phyloP scores from a whole-genome alignment of 805 yeast genomes.

The Ogataea polymorpha region DNA sequence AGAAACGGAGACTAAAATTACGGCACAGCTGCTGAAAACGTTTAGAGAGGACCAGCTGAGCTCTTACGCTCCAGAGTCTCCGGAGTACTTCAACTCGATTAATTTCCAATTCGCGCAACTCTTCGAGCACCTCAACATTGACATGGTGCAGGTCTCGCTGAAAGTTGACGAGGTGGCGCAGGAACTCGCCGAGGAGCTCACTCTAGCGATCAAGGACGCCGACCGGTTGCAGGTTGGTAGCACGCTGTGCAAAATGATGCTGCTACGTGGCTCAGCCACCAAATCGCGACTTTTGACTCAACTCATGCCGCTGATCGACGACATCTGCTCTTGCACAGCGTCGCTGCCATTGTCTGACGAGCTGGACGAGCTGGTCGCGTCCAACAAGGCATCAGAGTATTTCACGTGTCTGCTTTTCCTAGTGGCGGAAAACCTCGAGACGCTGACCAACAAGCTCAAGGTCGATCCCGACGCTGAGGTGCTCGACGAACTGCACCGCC shows the following conservation, averaged over 20 bases:
- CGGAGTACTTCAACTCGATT: constrained; percentile 21
- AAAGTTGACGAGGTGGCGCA: constrained; percentile 19
- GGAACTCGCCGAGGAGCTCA: constrained; percentile 12
- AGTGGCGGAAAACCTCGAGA: constrained; percentile 16
- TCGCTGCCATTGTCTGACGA: background rate
- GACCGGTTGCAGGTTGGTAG: constrained; percentile 7
- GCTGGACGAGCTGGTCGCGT: background rate
- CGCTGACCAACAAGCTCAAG: constrained; percentile 9
- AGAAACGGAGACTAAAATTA: constrained; percentile 6
- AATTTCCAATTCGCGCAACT: constrained; percentile 18
- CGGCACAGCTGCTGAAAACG: constrained; percentile 13
- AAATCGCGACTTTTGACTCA: constrained; percentile 4
- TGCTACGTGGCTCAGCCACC: constrained; percentile 5
- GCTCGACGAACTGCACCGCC: constrained; percentile 12
- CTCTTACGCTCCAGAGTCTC: constrained; percentile 7
- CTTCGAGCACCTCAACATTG: constrained; percentile 16
- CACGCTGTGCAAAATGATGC: constrained; percentile 11
- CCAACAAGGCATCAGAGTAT: constrained; percentile 6
- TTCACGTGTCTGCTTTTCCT: constrained; percentile 10
- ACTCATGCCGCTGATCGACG: constrained; percentile 6
- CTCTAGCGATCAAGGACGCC: background rate
- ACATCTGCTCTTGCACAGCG: constrained; percentile 9
- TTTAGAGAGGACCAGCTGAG: constrained; percentile 24
- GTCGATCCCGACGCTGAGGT: constrained; percentile 13
- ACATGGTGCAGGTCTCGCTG: constrained; percentile 15